Conservation (phyloP, 2,329 filamentous ascomycete genomes). For the Epicoccum nigrum region DNA sequence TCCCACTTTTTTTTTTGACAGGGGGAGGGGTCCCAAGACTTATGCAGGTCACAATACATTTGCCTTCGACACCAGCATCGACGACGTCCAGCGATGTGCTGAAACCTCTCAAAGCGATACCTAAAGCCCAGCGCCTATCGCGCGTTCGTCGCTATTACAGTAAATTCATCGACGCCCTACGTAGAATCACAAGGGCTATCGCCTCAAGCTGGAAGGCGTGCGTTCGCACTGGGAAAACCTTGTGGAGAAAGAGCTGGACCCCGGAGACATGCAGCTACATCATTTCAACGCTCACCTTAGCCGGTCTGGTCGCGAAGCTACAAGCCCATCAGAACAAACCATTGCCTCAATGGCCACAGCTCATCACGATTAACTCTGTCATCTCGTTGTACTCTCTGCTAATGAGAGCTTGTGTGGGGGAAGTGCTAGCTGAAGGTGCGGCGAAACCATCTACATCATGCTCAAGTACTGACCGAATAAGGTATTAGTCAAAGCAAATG, state of each 20-base stretch:
- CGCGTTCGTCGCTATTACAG: too few relatives aligned
- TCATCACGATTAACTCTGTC: not conserved
- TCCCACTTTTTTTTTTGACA: too few relatives aligned
- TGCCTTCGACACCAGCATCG: too few relatives aligned
- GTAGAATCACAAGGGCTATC: too few relatives aligned
- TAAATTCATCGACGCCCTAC: too few relatives aligned
- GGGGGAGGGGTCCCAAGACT: too few relatives aligned
- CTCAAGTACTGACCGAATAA: not conserved
- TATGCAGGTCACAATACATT: too few relatives aligned
- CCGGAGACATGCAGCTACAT: not conserved
- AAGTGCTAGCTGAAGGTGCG: constrained; percentile 22
- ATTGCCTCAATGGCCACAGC: not conserved
- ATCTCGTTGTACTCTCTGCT: not conserved
- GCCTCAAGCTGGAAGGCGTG: too few relatives aligned
- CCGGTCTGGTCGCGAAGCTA: not conserved
- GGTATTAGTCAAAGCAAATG: constrained; percentile 24
- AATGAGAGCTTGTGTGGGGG: not conserved
- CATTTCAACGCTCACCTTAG: not conserved
- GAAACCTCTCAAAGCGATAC: too few relatives aligned
- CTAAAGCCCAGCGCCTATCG: too few relatives aligned
- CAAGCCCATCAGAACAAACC: not conserved
- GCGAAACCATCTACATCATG: too few relatives aligned
- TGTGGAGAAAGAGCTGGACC: constrained; percentile 4
- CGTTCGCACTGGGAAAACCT: not conserved
- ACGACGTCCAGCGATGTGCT: too few relatives aligned